phyloP scores from a whole-genome alignment of 1,139 yeast species.

The Hyphopichia wangnamkhiaoensis region DNA sequence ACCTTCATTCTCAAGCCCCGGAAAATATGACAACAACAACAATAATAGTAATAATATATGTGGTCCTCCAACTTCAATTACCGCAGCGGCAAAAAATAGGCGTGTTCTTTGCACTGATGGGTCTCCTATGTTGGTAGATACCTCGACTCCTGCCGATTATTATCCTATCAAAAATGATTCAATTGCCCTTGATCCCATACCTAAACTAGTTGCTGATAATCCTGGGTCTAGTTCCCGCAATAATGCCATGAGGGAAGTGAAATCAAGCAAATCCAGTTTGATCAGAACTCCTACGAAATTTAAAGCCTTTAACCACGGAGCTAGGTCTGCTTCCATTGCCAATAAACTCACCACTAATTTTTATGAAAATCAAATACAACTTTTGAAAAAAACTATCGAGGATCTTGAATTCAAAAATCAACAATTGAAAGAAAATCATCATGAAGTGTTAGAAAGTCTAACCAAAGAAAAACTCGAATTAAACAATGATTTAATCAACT shows the following conservation, averaged over 20 bases:
- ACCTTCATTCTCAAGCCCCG: not conserved
- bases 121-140: slow-evolving; percentile 3
- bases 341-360: slow-evolving; percentile 5
- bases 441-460: slow-evolving; percentile 7
- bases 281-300: slow-evolving; percentile 5
- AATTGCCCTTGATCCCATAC: not conserved
- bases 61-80: slow-evolving; percentile 2
- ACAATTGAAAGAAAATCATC: slow-evolving; percentile 12
- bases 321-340: not conserved
- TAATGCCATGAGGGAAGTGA: not conserved
- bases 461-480: slow-evolving; percentile 6
- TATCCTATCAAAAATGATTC: not conserved
- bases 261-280: not conserved
- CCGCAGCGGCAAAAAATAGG: not conserved
- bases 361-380: slow-evolving; percentile 9
- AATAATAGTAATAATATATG: too few relatives aligned
- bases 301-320: not conserved
- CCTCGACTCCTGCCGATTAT: slow-evolving; percentile 1
- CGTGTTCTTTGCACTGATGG: slow-evolving; percentile 1
- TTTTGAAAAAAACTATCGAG: slow-evolving; percentile 11
- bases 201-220: too few relatives aligned
- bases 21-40: too few relatives aligned
- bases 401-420: slow-evolving; percentile 13
- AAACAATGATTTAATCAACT: slow-evolving; percentile 8
- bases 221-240: too few relatives aligned